A percentile compares a stretch with the other conserved stretches of the same genome.
Conservation (phyloP, 148 eudicot genomes). For the Chenopodium berlandieri region DNA sequence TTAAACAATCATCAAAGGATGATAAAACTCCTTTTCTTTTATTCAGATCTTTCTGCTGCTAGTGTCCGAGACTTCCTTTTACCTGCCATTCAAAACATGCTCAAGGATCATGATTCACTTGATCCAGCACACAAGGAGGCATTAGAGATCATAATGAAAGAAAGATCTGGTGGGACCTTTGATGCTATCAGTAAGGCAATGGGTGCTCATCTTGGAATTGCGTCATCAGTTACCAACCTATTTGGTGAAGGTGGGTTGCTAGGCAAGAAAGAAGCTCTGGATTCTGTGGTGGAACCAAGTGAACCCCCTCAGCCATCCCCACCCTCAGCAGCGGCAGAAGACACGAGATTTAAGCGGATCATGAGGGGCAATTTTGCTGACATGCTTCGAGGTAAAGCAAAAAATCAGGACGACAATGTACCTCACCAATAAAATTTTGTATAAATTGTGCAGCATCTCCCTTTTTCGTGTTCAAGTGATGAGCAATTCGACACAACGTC, state of each 20-base stretch:
- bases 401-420: constrained; percentile 45
- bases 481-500: neutral
- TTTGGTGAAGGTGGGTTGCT: constrained; percentile 80
- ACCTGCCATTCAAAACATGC: constrained; percentile 80
- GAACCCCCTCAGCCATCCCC: constrained; percentile 50
- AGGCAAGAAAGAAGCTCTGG: constrained; percentile 67
- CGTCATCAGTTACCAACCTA: constrained; percentile 74
- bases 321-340: constrained; percentile 44
- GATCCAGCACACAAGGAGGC: constrained; percentile 99
- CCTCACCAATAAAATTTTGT: constrained; percentile 29
- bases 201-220: constrained; percentile 90
- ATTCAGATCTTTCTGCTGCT: constrained; percentile 69
- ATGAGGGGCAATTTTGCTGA: constrained; percentile 89
- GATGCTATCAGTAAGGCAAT: constrained; percentile 86
- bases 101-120: constrained; percentile 83
- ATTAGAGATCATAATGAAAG: constrained; percentile 79
- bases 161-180: constrained; percentile 85
- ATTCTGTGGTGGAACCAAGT: constrained; percentile 34
- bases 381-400: constrained; percentile 72
- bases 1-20: neutral
- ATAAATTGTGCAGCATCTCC: neutral
- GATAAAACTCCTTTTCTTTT: constrained; percentile 11
- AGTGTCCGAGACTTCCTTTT: constrained; percentile 78
- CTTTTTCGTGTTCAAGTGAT: neutral
- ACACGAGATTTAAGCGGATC: constrained; percentile 81